Percentiles rank a stretch among this genome's conserved stretches.
These are phyloP conservation scores for Citrus trifoliata DNA, from an alignment of 345 rosid genomes.

Conservation along the genomic window DNA sequence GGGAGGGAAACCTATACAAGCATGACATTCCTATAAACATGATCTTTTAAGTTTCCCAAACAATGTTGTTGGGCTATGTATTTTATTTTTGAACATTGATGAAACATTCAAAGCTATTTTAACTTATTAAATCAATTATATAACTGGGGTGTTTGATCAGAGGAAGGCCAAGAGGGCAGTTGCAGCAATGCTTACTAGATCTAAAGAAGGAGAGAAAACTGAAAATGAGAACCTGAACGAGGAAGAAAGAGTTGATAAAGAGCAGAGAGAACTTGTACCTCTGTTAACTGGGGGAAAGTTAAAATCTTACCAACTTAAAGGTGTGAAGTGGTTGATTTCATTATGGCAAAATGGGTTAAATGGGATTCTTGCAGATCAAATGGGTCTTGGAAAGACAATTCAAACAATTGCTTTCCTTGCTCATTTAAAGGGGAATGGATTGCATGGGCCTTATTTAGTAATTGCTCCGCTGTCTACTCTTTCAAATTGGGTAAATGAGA, in stretches of 20 bases:
- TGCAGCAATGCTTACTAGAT: constrained; percentile 89
- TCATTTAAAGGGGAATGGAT: constrained; percentile 79
- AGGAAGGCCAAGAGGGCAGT: constrained; percentile 85
- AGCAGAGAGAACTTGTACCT: constrained; percentile 83
- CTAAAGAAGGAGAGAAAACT: constrained; percentile 41
- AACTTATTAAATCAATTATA: neutral
- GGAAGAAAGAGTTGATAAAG: constrained; percentile 72
- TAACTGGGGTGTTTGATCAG: constrained; percentile 26
- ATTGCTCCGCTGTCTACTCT: constrained; percentile 99
- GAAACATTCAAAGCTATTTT: neutral
- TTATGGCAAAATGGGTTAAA: constrained; percentile 94
- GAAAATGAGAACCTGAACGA: constrained; percentile 55
- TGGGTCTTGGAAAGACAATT: constrained; percentile 99
- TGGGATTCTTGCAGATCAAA: constrained; percentile 98
- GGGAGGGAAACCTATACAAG: neutral
- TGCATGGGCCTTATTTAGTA: constrained; percentile 86
- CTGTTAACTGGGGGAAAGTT: constrained; percentile 84
- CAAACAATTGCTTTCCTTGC: constrained; percentile 92
- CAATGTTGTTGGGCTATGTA: neutral
- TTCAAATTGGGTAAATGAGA: constrained; percentile 88
- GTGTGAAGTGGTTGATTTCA: constrained; percentile 96
- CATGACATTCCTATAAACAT: neutral
- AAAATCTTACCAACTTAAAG: constrained; percentile 90
- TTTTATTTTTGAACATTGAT: neutral
- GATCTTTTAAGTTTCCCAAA: neutral